Evolutionary conservation across 495 filamentous ascomycete genomes (phyloP).

Genomic region (Talaromyces borbonicus): DNA sequence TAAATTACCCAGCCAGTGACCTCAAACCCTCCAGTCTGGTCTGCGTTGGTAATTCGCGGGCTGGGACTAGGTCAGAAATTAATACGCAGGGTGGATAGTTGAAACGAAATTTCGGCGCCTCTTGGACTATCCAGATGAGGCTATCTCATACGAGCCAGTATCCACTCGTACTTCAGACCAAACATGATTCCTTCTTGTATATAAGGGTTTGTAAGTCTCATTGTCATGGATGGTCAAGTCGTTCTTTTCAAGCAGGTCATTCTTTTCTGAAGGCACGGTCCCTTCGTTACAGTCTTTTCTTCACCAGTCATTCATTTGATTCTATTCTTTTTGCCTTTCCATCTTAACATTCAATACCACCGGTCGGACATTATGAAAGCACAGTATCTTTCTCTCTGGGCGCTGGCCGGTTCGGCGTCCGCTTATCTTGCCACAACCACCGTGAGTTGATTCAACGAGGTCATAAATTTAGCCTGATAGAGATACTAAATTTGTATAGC

Average conservation of each 20-base stretch:
- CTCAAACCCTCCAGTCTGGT: too few relatives aligned
- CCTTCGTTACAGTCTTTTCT: neutral
- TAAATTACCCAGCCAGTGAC: too few relatives aligned
- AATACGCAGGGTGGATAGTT: too few relatives aligned
- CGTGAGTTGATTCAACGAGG: conserved; percentile 6
- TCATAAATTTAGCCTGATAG: neutral
- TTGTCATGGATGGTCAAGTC: too few relatives aligned
- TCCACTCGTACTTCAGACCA: too few relatives aligned
- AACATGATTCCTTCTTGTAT: too few relatives aligned
- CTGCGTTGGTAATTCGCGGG: too few relatives aligned
- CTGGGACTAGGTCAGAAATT: too few relatives aligned
- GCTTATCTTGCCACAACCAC: conserved; percentile 10
- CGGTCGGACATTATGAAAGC: conserved; percentile 4
- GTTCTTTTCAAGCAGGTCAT: neutral
- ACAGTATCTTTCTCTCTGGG: conserved; percentile 1
- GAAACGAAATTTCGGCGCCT: too few relatives aligned
- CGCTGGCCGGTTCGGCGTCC: conserved; percentile 7
- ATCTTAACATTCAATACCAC: neutral
- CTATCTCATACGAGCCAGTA: too few relatives aligned
- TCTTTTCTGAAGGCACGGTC: neutral
- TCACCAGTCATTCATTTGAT: neutral
- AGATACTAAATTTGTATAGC: conserved; percentile 11
- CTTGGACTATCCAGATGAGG: too few relatives aligned
- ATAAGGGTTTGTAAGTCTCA: too few relatives aligned
- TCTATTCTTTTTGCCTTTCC: neutral